Evolutionary conservation across 139 green algal species (phyloP).

Genomic region (Tetraselmis striata): DNA sequence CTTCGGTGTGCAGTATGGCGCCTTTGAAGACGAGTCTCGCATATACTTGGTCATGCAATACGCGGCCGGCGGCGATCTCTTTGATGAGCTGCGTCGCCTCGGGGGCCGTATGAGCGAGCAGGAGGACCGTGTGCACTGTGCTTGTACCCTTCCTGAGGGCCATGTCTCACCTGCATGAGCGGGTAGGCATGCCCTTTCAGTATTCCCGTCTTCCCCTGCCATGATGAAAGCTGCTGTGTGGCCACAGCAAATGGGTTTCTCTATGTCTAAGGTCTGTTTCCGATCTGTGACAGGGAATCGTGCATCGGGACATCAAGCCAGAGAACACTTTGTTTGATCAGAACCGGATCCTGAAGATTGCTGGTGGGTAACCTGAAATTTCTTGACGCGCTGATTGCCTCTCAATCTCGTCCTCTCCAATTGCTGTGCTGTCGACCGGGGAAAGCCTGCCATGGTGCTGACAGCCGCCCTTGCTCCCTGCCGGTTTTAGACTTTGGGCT

Average conservation of each 20-base stretch:
- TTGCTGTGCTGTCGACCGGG: too few relatives aligned
- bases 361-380: slow-evolving; percentile 9
- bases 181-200: too few relatives aligned
- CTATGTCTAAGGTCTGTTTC: too few relatives aligned
- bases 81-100: background rate
- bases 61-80: background rate
- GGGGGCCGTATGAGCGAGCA: slow-evolving; percentile 24
- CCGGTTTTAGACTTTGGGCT: slow-evolving; percentile 57
- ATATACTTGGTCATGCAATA: background rate
- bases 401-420: too few relatives aligned
- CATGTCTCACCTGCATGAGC: slow-evolving; percentile 47
- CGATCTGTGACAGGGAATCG: slow-evolving; percentile 3
- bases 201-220: too few relatives aligned
- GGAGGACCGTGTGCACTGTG: slow-evolving; percentile 32
- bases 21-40: background rate
- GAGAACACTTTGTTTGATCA: background rate
- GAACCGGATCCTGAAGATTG: slow-evolving; percentile 13
- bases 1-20: background rate
- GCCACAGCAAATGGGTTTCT: too few relatives aligned
- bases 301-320: slow-evolving; percentile 17
- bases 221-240: too few relatives aligned
- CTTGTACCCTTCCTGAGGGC: slow-evolving; percentile 37
- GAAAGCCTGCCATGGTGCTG: too few relatives aligned
- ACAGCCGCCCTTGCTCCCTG: too few relatives aligned
- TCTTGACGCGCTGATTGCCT: too few relatives aligned